Conservation (phyloP, 1,139 yeast genomes). For the Petasospora fabianii region DNA sequence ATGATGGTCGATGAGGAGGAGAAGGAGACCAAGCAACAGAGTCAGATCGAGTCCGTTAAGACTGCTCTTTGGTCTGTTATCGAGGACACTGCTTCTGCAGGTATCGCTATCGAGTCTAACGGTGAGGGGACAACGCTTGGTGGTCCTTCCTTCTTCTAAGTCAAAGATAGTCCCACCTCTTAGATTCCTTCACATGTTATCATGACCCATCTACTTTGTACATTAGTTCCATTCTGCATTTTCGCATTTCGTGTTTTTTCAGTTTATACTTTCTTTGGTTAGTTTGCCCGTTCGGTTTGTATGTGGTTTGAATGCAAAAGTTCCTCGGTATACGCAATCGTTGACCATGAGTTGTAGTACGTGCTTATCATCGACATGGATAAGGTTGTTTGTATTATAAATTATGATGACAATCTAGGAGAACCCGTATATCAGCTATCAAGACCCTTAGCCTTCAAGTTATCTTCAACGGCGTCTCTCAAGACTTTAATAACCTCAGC, state of each 20-base stretch:
- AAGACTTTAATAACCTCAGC: slow-evolving; percentile 63
- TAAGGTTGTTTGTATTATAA: too few species aligned
- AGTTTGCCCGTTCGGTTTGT: too few species aligned
- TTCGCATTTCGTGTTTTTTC: not conserved
- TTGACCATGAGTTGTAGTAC: too few species aligned
- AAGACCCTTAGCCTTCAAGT: slow-evolving; percentile 31
- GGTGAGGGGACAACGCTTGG: slow-evolving; percentile 87
- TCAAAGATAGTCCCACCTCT: too few species aligned
- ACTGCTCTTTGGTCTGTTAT: slow-evolving; percentile 67
- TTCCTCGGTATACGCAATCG: too few species aligned
- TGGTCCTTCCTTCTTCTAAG: slow-evolving; percentile 42
- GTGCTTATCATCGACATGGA: too few species aligned
- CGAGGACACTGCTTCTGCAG: slow-evolving; percentile 47
- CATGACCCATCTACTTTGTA: not conserved
- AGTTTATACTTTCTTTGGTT: not conserved
- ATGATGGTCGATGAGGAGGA: slow-evolving; percentile 50
- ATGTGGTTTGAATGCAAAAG: not conserved
- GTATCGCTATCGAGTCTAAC: slow-evolving; percentile 40
- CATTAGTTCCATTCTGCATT: not conserved
- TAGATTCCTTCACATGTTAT: too few species aligned
- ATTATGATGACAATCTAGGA: too few species aligned
- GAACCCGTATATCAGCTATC: too few species aligned
- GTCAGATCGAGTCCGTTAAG: slow-evolving; percentile 48
- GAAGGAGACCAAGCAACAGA: slow-evolving; percentile 29
- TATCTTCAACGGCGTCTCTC: slow-evolving; percentile 53